These are phyloP conservation scores for Pecoramyces ruminantium DNA, from an alignment of 192 early-diverging fungal genomes.

Conservation along the genomic window DNA sequence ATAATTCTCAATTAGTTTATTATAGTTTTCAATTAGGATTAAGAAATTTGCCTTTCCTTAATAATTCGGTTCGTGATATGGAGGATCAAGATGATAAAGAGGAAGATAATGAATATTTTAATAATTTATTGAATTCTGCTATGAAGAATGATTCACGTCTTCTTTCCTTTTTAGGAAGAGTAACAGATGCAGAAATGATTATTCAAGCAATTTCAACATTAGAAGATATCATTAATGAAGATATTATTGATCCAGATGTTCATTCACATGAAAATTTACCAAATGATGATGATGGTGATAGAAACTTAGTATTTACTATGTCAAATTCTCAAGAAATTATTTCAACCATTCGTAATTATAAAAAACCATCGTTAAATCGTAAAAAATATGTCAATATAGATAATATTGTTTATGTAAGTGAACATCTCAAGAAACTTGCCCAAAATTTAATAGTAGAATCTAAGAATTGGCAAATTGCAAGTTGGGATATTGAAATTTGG, in stretches of 20 bases:
- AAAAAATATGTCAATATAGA: not conserved
- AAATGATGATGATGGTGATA: not conserved
- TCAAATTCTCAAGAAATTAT: not conserved
- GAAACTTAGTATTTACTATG: not conserved
- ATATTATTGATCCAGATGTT: not conserved
- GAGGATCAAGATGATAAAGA: not conserved
- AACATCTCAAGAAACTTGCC: not conserved
- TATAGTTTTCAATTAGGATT: not conserved
- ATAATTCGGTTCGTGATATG: not conserved
- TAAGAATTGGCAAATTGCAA: not conserved
- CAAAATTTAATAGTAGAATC: not conserved
- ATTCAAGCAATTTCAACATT: not conserved
- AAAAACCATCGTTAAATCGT: not conserved
- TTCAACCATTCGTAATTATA: not conserved
- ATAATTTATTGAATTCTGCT: not conserved
- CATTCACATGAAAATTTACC: not conserved
- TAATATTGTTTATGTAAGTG: not conserved
- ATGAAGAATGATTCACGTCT: not conserved
- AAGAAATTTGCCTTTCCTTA: not conserved
- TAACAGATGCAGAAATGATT: not conserved
- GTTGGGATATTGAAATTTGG: not conserved
- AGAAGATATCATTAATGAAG: not conserved
- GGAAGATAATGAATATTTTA: not conserved
- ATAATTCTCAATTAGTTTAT: not conserved
- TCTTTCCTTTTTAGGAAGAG: not conserved